phyloP scores from a whole-genome alignment of 164 flowering plant genomes.

The Protea cynaroides region DNA sequence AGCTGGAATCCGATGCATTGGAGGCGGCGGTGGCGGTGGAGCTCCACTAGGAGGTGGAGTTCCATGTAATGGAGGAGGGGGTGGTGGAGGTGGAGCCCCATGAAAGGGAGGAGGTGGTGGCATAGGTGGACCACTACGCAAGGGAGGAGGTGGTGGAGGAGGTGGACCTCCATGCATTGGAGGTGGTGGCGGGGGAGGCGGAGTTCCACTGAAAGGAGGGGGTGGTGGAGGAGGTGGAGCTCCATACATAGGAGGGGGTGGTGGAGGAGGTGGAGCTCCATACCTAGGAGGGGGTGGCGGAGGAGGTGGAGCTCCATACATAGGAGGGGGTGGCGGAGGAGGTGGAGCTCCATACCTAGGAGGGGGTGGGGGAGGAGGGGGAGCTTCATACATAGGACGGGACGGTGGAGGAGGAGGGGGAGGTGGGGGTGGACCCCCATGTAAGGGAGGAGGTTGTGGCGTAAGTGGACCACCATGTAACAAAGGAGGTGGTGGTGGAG shows the following conservation, averaged over 20 bases:
- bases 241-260: background rate
- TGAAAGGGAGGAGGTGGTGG: background rate
- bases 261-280: background rate
- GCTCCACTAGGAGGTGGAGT: conserved; percentile 17
- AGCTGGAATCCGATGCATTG: conserved; percentile 11
- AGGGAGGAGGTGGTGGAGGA: conserved; percentile 13
- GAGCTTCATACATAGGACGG: too few species aligned
- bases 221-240: conserved; percentile 28
- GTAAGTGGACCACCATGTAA: too few species aligned
- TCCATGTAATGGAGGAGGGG: conserved; percentile 10
- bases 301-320: too few species aligned
- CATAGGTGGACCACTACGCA: conserved; percentile 11
- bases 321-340: too few species aligned
- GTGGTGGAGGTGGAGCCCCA: conserved; percentile 16
- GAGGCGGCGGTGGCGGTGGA: conserved; percentile 20
- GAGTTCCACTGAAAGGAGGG: background rate
- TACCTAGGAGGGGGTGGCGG: background rate
- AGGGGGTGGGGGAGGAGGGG: background rate
- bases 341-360: too few species aligned
- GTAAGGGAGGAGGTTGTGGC: too few species aligned
- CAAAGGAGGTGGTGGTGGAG: too few species aligned
- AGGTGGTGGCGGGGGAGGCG: background rate
- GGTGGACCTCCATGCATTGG: background rate
- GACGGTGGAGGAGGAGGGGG: too few species aligned
- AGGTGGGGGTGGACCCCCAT: too few species aligned